Base-by-base conservation (phyloP, 768 basidiomycete species). In the Lyophyllum semitale region DNA sequence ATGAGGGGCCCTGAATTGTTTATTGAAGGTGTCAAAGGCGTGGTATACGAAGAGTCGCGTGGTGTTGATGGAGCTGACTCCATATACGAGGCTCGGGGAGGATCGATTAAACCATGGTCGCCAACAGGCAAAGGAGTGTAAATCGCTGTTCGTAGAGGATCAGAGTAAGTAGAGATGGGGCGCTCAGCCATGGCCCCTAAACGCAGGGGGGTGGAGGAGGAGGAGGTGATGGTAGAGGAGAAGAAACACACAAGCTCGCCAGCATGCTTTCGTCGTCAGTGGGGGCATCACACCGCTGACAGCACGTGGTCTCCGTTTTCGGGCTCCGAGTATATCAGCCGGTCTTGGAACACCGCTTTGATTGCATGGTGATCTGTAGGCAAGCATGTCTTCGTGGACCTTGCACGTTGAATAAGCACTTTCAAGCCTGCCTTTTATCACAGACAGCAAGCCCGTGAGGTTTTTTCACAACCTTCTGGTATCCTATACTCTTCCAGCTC, bases 1-100 rank as follows among this genome's bases (percentile, higher is more conserved):
- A 61, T 45, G 23, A 65, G 60, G 0, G 60, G 50, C 50, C 55
- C 62, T 8, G 60, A 65, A 27, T 57, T 56, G 44, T 58, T 59
- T 15, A 37, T 32, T n/a, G 63, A 55, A 22, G 38, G 46, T 9
- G 48, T n/a, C 29, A 30, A 35, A 8, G 48, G 54, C 1, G 55
- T 51, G 18, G 44, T 46, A 33, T 15, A 38, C 12, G 47, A 54
- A 9, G 61, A 66, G 26, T 57, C 58, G 29, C 59, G 61, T 45
- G 57, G 53, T 30, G 63, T 57, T 35, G 48, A 32, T 13, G 46
- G 18, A 47, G 54, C 52, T 25, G 56, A 35, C 17, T 29, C 12
- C 33, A 63, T 33, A 29, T 54, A 64, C 4, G 59, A 53, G 26
- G 57, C 55, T 20, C 27, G 44, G 4, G 56, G 61, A 42, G 51